Conservation (phyloP, 2,329 filamentous ascomycete genomes). For the Fonsecaea nubica region DNA sequence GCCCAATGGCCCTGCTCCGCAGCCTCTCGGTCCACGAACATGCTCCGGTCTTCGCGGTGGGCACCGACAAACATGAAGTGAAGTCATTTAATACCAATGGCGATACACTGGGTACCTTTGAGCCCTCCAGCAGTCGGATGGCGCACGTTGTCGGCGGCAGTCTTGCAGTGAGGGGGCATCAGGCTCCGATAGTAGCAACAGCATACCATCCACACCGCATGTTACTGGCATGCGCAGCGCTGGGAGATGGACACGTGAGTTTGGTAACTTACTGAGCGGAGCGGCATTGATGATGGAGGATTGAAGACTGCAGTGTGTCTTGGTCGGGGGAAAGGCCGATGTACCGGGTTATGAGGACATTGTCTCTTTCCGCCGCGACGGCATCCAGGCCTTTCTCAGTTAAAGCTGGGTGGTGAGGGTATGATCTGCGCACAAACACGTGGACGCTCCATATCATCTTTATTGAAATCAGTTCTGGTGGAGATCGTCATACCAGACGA, state of each 20-base stretch:
- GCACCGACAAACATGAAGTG: conserved; percentile 84
- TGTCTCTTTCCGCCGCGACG: not conserved
- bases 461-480: too few relatives aligned
- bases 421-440: not conserved
- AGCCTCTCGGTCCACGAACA: conserved; percentile 95
- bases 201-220: conserved; percentile 96
- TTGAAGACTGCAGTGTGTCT: not conserved
- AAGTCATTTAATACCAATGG: conserved; percentile 92
- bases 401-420: not conserved
- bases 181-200: conserved; percentile 82
- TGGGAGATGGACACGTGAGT: conserved; percentile 89
- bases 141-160: conserved; percentile 34
- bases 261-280: conserved; percentile 29
- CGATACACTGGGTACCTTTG: conserved; percentile 77
- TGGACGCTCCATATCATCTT: not conserved
- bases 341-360: not conserved
- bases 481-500: too few relatives aligned
- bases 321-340: not conserved
- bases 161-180: conserved; percentile 60
- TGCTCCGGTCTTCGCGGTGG: conserved; percentile 90
- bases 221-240: conserved; percentile 83
- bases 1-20: conserved; percentile 61
- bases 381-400: not conserved
- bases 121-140: conserved; percentile 50
- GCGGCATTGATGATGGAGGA: not conserved